Percentiles rank a stretch among this genome's conserved stretches.
Evolutionary conservation across 164 flowering plant species (phyloP).

Genomic region (Brasenia schreberi): DNA sequence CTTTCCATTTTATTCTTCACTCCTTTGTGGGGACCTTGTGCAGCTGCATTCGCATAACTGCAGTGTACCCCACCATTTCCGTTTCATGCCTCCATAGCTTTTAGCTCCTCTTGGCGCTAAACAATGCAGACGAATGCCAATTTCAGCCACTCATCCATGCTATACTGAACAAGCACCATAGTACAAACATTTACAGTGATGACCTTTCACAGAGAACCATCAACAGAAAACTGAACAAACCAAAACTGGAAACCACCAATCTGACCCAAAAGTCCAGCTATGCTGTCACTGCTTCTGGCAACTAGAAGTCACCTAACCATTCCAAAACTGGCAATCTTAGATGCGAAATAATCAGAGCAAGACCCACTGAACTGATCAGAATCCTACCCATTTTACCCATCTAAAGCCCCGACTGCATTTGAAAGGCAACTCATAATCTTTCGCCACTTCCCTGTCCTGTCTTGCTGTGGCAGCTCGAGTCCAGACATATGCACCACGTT

Average conservation of each 20-base stretch:
- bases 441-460: constrained; percentile 74
- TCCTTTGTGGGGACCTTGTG: background rate
- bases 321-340: background rate
- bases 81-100: background rate
- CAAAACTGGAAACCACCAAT: no score
- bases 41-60: no score
- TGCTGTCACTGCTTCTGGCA: background rate
- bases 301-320: background rate
- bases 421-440: constrained; percentile 86
- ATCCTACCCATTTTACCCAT: constrained; percentile 99
- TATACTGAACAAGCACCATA: background rate
- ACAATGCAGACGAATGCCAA: background rate
- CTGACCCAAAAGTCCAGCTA: background rate
- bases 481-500: constrained; percentile 95
- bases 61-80: background rate
- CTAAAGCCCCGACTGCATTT: constrained; percentile 68
- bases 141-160: background rate
- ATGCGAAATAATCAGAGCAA: background rate
- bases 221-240: background rate
- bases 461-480: constrained; percentile 67
- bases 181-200: background rate
- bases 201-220: background rate
- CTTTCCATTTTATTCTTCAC: background rate
- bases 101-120: background rate
- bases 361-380: constrained; percentile 11